Conservation (phyloP, 1,139 yeast species). For the Sugiyamaella grinbergsii region DNA sequence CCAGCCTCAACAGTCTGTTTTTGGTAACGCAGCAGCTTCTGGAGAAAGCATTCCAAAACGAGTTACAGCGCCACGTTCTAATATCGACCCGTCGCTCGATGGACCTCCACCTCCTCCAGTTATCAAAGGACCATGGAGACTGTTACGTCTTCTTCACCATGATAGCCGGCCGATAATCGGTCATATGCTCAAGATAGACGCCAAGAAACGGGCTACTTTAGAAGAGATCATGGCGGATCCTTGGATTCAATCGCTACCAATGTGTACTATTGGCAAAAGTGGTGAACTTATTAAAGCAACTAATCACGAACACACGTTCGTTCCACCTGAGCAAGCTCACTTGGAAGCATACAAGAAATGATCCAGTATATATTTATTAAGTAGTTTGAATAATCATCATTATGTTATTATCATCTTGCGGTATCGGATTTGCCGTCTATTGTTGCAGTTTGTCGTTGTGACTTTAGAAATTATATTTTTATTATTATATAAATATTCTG, state of each 20-base stretch:
- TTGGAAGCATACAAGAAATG: conserved; percentile 46
- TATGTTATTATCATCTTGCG: background rate
- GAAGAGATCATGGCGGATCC: conserved; percentile 66
- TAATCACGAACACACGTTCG: conserved; percentile 60
- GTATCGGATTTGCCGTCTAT: background rate
- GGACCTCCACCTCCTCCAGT: conserved; percentile 28
- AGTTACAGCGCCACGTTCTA: conserved; percentile 4
- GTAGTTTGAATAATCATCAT: conserved; percentile 12
- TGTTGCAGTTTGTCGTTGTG: background rate
- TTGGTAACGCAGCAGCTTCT: conserved; percentile 17
- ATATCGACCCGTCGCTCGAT: conserved; percentile 12
- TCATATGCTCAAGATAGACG: conserved; percentile 71
- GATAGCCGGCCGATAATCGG: conserved; percentile 79
- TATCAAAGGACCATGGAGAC: conserved; percentile 79
- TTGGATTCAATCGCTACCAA: conserved; percentile 67
- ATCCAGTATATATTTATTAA: conserved; percentile 12
- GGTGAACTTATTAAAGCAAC: conserved; percentile 51
- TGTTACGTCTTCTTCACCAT: conserved; percentile 82
- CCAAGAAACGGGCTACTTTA: conserved; percentile 66
- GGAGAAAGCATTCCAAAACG: conserved; percentile 2
- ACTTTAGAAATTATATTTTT: background rate
- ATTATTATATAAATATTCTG: conserved; percentile 17
- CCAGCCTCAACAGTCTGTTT: conserved; percentile 13
- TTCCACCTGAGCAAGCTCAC: conserved; percentile 52
- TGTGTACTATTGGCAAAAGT: conserved; percentile 47